These are phyloP conservation scores for Esteya vermicola DNA, from an alignment of 2,329 filamentous ascomycete genomes.

Conservation along the genomic window DNA sequence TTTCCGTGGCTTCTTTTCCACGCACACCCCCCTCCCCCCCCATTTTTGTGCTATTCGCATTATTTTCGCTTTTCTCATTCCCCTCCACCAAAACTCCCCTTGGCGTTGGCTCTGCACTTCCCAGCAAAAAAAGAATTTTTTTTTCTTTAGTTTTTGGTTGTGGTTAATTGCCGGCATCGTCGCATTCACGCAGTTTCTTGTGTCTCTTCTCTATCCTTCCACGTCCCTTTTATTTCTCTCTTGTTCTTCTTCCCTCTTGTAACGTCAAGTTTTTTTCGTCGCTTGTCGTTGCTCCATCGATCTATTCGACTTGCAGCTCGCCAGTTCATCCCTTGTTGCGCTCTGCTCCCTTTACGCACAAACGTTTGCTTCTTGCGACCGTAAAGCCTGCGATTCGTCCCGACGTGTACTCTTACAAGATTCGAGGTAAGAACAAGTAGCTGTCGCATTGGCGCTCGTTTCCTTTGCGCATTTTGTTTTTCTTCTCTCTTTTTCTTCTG, in stretches of 20 bases:
- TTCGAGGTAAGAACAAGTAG: neutral
- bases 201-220: neutral
- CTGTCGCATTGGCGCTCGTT: no score
- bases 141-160: slow-evolving; percentile 2
- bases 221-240: neutral
- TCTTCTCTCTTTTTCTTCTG: neutral
- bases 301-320: no score
- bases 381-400: no score
- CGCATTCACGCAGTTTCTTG: slow-evolving; percentile 1
- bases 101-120: slow-evolving; percentile 5
- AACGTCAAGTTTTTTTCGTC: no score
- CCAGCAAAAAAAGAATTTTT: neutral
- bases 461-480: no score
- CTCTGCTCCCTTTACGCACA: no score
- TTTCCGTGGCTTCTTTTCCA: neutral
- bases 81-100: no score
- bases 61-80: no score
- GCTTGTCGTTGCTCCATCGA: neutral
- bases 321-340: no score
- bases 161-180: slow-evolving; percentile 4
- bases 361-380: neutral
- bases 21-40: neutral
- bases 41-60: slow-evolving; percentile 4
- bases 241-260: neutral
- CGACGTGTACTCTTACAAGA: neutral